Conservation (phyloP, 2,329 filamentous ascomycete species). For the Neofusicoccum parvum region DNA sequence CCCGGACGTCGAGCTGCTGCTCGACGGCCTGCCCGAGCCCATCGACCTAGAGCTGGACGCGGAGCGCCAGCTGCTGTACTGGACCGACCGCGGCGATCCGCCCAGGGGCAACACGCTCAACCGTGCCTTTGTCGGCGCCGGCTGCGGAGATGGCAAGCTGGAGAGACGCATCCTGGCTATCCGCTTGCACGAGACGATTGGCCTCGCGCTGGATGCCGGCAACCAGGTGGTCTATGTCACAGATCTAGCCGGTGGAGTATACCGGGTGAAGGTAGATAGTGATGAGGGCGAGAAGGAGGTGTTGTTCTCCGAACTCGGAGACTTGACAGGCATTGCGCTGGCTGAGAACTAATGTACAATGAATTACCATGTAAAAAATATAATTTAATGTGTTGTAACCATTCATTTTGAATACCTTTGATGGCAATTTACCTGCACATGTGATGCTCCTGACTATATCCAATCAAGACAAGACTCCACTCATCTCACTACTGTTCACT, state of each 20-base stretch:
- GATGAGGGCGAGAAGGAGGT: slow-evolving; percentile 6
- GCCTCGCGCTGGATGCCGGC: slow-evolving; percentile 25
- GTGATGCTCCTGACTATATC: too few relatives aligned
- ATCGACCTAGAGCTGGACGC: slow-evolving; percentile 60
- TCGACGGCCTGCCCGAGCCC: slow-evolving; percentile 51
- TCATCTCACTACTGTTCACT: too few relatives aligned
- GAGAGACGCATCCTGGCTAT: slow-evolving; percentile 25
- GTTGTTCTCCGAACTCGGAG: slow-evolving; percentile 24
- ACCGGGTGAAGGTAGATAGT: slow-evolving; percentile 17
- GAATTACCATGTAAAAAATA: too few relatives aligned
- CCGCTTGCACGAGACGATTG: slow-evolving; percentile 31
- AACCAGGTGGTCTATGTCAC: slow-evolving; percentile 24
- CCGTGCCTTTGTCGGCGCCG: slow-evolving; percentile 27
- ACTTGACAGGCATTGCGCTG: slow-evolving; percentile 26
- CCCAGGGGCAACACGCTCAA: slow-evolving; percentile 59
- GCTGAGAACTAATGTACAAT: too few relatives aligned
- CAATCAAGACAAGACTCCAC: too few relatives aligned
- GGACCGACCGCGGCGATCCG: slow-evolving; percentile 63
- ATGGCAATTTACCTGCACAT: too few relatives aligned
- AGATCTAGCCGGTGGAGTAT: slow-evolving; percentile 28
- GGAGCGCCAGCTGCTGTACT: slow-evolving; percentile 52
- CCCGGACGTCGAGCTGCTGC: slow-evolving; percentile 47
- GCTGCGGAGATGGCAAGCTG: neutral
- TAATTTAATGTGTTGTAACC: too few relatives aligned
- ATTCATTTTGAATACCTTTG: too few relatives aligned